phyloP scores from a whole-genome alignment of 805 yeast species.

The Candida ulmi region DNA sequence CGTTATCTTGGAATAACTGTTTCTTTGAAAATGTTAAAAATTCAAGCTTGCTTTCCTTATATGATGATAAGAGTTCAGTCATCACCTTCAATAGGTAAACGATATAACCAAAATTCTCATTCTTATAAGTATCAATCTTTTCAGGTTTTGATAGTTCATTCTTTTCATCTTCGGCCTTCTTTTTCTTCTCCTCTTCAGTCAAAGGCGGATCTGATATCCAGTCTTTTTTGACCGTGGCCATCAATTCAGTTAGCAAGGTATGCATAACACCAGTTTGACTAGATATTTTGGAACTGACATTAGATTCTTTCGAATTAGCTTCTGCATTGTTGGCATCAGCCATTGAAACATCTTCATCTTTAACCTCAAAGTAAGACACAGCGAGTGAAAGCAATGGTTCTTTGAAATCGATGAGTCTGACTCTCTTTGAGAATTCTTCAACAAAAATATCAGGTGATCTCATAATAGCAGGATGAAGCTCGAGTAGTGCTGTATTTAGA shows the following conservation, averaged over 20 bases:
- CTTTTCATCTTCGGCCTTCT: conserved; percentile 25
- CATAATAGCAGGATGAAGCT: conserved; percentile 38
- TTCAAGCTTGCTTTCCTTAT: conserved; percentile 75
- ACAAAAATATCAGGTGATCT: conserved; percentile 46
- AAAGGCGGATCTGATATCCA: conserved; percentile 34
- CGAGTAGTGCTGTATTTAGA: conserved; percentile 41
- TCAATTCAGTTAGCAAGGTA: conserved; percentile 57
- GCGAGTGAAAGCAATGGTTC: conserved; percentile 27
- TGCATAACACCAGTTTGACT: conserved; percentile 56
- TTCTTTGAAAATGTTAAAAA: conserved; percentile 74
- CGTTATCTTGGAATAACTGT: conserved; percentile 18
- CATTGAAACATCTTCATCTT: conserved; percentile 19
- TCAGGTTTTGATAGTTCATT: conserved; percentile 21
- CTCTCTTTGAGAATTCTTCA: conserved; percentile 35
- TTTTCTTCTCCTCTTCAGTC: conserved; percentile 21
- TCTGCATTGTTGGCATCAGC: conserved; percentile 12
- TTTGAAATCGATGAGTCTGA: conserved; percentile 40
- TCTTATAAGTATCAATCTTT: conserved; percentile 36
- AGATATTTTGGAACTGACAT: conserved; percentile 10
- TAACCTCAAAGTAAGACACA: conserved; percentile 16
- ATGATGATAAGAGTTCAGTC: conserved; percentile 70
- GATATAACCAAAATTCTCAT: conserved; percentile 57
- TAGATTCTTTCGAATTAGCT: conserved; percentile 9
- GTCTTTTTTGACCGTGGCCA: conserved; percentile 39
- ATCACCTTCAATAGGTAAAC: conserved; percentile 63